Conservation (phyloP, 257 asterid species). For the Salvia rosmarinus region DNA sequence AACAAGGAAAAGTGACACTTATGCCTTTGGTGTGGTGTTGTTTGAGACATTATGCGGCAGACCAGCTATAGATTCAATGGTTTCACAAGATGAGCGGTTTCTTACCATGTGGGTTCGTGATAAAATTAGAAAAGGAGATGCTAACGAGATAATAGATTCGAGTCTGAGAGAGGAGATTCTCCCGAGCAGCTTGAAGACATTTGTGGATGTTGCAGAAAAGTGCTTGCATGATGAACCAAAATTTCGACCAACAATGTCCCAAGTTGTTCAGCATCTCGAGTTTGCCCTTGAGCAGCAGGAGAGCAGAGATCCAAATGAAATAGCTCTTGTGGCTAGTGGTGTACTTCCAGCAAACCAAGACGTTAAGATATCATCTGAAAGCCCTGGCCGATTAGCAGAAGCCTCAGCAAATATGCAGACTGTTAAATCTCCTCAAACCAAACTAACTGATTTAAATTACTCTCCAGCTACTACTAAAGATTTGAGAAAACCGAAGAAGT, state of each 20-base stretch:
- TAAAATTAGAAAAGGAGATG: slow-evolving; percentile 44
- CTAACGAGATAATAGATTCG: slow-evolving; percentile 43
- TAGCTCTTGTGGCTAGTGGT: not conserved
- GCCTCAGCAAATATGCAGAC: not conserved
- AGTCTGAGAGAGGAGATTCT: slow-evolving; percentile 39
- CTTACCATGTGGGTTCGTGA: too few relatives aligned
- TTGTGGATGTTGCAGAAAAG: slow-evolving; percentile 44
- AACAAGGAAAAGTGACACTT: slow-evolving; percentile 13
- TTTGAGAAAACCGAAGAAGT: slow-evolving; percentile 14
- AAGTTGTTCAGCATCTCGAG: slow-evolving; percentile 40
- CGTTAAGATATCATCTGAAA: not conserved
- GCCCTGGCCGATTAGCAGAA: slow-evolving; percentile 4
- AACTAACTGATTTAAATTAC: slow-evolving; percentile 2
- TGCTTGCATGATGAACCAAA: slow-evolving; percentile 45
- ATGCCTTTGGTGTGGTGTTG: slow-evolving; percentile 42
- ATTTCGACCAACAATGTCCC: slow-evolving; percentile 53
- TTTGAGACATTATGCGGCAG: slow-evolving; percentile 60
- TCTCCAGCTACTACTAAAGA: slow-evolving; percentile 15
- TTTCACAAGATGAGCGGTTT: too few relatives aligned
- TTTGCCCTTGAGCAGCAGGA: slow-evolving; percentile 33
- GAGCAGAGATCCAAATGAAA: not conserved
- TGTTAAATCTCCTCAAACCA: slow-evolving; percentile 3
- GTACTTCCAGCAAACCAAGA: slow-evolving; percentile 6
- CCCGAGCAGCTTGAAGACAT: slow-evolving; percentile 40
- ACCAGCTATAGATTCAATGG: too few relatives aligned